A percentile compares a stretch with the other conserved stretches of the same genome.
These are phyloP conservation scores for Apiospora marii DNA, from an alignment of 2,329 filamentous ascomycete genomes.

Conservation along the genomic window DNA sequence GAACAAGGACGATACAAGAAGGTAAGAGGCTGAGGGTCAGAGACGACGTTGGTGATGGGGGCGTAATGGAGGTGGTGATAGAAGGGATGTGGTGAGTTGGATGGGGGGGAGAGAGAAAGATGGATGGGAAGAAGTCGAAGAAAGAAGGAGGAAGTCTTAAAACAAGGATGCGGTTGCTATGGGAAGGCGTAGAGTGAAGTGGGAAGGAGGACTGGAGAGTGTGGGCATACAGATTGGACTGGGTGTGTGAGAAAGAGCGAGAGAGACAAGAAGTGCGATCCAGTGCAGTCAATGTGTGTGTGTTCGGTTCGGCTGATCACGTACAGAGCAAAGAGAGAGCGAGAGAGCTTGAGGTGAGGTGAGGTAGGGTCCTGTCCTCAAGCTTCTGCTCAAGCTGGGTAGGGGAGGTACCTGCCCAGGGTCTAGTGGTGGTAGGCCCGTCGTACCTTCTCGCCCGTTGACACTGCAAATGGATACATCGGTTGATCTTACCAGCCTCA, in stretches of 20 bases:
- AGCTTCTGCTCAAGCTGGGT: not conserved
- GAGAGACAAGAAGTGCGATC: slow-evolving; percentile 31
- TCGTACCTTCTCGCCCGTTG: not conserved
- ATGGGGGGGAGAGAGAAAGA: slow-evolving; percentile 23
- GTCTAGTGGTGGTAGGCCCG: not conserved
- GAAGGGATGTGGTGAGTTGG: slow-evolving; percentile 33
- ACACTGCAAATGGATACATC: not conserved
- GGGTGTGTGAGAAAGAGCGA: slow-evolving; percentile 30
- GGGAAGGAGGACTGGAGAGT: slow-evolving; percentile 28
- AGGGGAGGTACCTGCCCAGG: slow-evolving; percentile 8
- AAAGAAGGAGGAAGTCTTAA: slow-evolving; percentile 19
- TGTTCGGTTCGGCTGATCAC: slow-evolving; percentile 21
- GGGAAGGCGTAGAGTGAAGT: slow-evolving; percentile 26
- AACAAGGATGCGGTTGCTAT: slow-evolving; percentile 24
- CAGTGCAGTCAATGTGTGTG: not conserved
- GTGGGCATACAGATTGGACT: slow-evolving; percentile 29
- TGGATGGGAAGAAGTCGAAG: slow-evolving; percentile 25
- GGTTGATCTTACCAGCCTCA: slow-evolving; percentile 19
- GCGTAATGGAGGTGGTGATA: slow-evolving; percentile 32
- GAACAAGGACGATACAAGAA: slow-evolving; percentile 19
- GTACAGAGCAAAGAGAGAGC: slow-evolving; percentile 30
- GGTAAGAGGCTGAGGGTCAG: slow-evolving; percentile 28
- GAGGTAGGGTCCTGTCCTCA: slow-evolving; percentile 27
- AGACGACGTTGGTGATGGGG: slow-evolving; percentile 36
- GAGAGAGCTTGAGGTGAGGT: slow-evolving; percentile 35